Evolutionary conservation across 768 basidiomycete genomes (phyloP).

Genomic region (Amanita polypyramis): DNA sequence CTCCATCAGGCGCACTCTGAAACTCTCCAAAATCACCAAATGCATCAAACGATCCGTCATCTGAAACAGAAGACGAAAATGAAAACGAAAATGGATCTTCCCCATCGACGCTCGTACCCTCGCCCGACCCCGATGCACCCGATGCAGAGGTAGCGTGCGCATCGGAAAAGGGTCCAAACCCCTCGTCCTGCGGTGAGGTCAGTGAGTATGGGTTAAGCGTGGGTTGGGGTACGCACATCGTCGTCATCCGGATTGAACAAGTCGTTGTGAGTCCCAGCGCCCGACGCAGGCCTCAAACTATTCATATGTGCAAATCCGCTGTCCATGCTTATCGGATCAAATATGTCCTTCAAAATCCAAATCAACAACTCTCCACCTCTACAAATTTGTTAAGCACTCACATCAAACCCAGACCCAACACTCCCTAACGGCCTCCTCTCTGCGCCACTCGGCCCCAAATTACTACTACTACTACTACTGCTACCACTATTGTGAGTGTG

Average conservation of each 20-base stretch:
- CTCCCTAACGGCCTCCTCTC: slow-evolving; percentile 36
- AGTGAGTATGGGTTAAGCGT: background rate
- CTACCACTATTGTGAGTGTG: too few species aligned
- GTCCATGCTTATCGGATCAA: slow-evolving; percentile 26
- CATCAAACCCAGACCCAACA: background rate
- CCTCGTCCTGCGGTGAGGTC: slow-evolving; percentile 28
- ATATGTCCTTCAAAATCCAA: slow-evolving; percentile 34
- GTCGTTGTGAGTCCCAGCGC: slow-evolving; percentile 28
- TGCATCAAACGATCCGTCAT: slow-evolving; percentile 61
- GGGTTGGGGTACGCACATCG: slow-evolving; percentile 48
- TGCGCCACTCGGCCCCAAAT: slow-evolving; percentile 14
- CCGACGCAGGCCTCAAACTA: background rate
- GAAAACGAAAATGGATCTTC: slow-evolving; percentile 48
- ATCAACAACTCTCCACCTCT: background rate
- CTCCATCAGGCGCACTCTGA: slow-evolving; percentile 29
- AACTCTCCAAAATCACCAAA: slow-evolving; percentile 82
- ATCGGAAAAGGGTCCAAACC: slow-evolving; percentile 79
- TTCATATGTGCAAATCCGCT: slow-evolving; percentile 5
- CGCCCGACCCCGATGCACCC: slow-evolving; percentile 15
- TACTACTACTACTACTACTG: too few species aligned
- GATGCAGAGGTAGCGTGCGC: slow-evolving; percentile 28
- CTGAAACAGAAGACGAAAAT: slow-evolving; percentile 46
- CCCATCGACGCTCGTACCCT: background rate
- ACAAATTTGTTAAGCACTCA: background rate
- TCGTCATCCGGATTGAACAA: slow-evolving; percentile 38